Percentiles rank a stretch among this genome's conserved stretches.
Evolutionary conservation across 192 early-diverging fungal genomes (phyloP).

Genomic region (Umbelopsis sp.): DNA sequence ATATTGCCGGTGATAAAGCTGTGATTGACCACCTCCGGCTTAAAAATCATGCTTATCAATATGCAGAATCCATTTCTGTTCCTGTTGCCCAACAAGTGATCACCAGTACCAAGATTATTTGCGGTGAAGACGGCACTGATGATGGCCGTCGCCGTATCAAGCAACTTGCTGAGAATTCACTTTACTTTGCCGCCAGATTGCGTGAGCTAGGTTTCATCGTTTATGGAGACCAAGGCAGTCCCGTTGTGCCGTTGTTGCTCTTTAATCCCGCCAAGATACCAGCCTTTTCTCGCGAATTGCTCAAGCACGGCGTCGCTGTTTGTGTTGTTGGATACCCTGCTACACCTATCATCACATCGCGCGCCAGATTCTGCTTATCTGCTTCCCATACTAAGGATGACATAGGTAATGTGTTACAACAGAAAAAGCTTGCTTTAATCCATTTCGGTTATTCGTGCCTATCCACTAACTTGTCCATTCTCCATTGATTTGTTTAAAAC

Average conservation of each 20-base stretch:
- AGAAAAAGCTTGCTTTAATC: neutral
- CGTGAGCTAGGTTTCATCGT: constrained; percentile 85
- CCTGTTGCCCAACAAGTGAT: constrained; percentile 81
- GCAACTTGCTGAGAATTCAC: constrained; percentile 74
- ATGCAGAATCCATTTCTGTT: constrained; percentile 80
- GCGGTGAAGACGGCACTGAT: constrained; percentile 58
- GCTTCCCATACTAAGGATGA: constrained; percentile 95
- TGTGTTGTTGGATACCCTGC: constrained; percentile 98
- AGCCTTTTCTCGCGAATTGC: constrained; percentile 92
- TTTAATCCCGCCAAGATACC: constrained; percentile 90
- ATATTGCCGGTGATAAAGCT: constrained; percentile 73
- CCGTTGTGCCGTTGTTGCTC: constrained; percentile 83
- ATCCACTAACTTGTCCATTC: constrained; percentile 1
- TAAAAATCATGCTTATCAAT: constrained; percentile 70
- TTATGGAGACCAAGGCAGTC: constrained; percentile 76
- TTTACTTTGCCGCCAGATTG: constrained; percentile 74
- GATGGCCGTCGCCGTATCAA: constrained; percentile 82
- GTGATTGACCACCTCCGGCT: constrained; percentile 79
- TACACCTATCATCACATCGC: constrained; percentile 93
- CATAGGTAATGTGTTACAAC: constrained; percentile 41
- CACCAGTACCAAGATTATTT: constrained; percentile 74
- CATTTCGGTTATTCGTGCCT: neutral
- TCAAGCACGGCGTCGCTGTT: constrained; percentile 88
- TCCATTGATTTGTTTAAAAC: neutral
- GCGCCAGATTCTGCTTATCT: constrained; percentile 94